Conservation (phyloP, 768 basidiomycete species). For the Tricholoma furcatifolium region DNA sequence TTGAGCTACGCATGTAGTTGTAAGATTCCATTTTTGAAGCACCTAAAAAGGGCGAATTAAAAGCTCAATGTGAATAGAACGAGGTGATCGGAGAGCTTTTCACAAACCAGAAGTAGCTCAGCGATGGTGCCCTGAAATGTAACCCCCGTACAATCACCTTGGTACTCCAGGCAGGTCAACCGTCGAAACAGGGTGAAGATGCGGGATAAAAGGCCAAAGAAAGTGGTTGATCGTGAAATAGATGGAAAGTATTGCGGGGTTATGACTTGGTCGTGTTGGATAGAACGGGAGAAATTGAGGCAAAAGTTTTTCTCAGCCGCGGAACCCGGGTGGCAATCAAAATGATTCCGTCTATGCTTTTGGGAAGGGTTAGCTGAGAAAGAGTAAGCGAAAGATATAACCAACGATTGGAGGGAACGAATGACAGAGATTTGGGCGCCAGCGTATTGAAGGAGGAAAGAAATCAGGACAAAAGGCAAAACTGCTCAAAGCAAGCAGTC, state of each 20-base stretch:
- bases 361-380: neutral
- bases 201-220: neutral
- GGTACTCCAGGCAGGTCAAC: neutral
- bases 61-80: neutral
- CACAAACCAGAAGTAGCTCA: conserved; percentile 5
- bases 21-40: conserved; percentile 13
- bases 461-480: neutral
- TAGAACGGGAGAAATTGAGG: conserved; percentile 4
- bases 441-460: neutral
- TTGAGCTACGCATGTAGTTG: conserved; percentile 17
- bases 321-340: conserved; percentile 14
- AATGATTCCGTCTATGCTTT: conserved; percentile 12
- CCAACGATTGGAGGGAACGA: neutral
- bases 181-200: neutral
- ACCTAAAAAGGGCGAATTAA: conserved; percentile 1
- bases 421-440: neutral
- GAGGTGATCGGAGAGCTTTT: conserved; percentile 13
- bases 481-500: conserved; percentile 2
- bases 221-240: neutral
- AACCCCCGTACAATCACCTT: neutral
- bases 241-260: neutral
- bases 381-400: neutral
- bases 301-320: conserved; percentile 10
- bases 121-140: conserved; percentile 2
- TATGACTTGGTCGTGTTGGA: neutral